Evolutionary conservation across 805 yeast species (phyloP), one percentile per base, ranked within the genome.

Genomic region (Yarrowia osloensis): DNA sequence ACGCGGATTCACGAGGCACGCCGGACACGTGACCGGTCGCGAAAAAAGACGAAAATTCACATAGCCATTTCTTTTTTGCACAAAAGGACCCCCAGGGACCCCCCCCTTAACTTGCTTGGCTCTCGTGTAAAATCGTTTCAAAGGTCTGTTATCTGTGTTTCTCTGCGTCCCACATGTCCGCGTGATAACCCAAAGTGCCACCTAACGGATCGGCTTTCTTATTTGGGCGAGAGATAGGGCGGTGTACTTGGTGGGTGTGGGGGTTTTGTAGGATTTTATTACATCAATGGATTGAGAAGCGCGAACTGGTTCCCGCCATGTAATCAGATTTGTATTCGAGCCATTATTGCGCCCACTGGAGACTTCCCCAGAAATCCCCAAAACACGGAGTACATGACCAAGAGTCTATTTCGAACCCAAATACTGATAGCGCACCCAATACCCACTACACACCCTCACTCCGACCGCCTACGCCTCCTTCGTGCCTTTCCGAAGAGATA

Each of bases 11-110:
- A 4, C 29, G 40, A 29, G n/a, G 24, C 39, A 12, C 22, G 24
- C 22, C 19, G 44, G 21, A 29, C 61, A 35, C 44, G 44, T 37
- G 61, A 54, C 61, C n/a, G 6, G 29, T 12, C 24, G 29, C 24
- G 31, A 37, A 54, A 37, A 35, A 35, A 39, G 44, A 19, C 44
- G 24, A 6, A 54, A 54, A 54, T 35, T 54, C 61, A 54, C 61
- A 54, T 54, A 35, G 44, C 19, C 44, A 24, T 17, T 26, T 24
- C 44, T 17, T 17, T 35, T 35, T 37, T 35, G 61, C 44, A 54
- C 61, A 54, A 54, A 54, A 54, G 61, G 61, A 54, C 61, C 61
- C 61, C 61, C 61, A 54, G 61, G 39, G 61, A 54, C 61, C 61
- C 61, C 61, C 61, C 61, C 61, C 61, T 35, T 54, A 28, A 35